Evolutionary conservation across 2,329 filamentous ascomycete species (phyloP), one percentile per base, ranked within the genome.

Genomic region (Pseudogymnoascus sp.): DNA sequence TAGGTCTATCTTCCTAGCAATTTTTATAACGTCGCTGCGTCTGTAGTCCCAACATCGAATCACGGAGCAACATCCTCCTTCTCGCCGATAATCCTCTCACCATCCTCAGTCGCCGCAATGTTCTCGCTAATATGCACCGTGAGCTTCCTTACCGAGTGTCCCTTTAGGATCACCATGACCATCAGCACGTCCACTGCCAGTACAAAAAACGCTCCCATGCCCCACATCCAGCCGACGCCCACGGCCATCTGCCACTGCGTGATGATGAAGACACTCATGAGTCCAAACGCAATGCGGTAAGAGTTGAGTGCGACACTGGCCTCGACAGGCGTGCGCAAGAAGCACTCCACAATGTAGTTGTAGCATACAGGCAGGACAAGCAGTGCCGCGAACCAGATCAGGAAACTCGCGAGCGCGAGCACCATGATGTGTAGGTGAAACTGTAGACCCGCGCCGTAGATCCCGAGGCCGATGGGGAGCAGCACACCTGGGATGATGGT

Each of bases 401-500:
- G 63, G 45, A 78, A 74, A n/a, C 72, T 71, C 0, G 68, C 75
- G 15, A 78, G 63, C 0, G 75, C 75, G 5, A 78, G 69, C 0
- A 77, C 71, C 65, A 72, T 71, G 66, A 73, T 78, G 61, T 75
- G 73, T 4, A 74, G 63, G 60, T 76, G 73, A 59, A 77, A 74
- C 62, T 77, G 69, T n/a, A 79, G 66, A 0, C 70, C 71, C 1
- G 72, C 72, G 8, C 77, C 77, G 25, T 73, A 74, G 10, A 77
- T 62, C 10, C 73, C 74, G 15, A 76, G 66, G 2, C 72, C 72
- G 7, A 75, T 64, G 2, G 72, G 70, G n/a, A 70, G 65, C 12
- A 75, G 64, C 9, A 75, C 63, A 10, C 68, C 67, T 2, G 71
- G 70, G 1, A 72, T 64, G 63, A 68, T 70, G 1, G 74, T 63